A percentile compares a stretch with the other conserved stretches of the same genome.
These are phyloP conservation scores for Tylopilus subfusipes DNA, from an alignment of 768 basidiomycete genomes.

Conservation along the genomic window DNA sequence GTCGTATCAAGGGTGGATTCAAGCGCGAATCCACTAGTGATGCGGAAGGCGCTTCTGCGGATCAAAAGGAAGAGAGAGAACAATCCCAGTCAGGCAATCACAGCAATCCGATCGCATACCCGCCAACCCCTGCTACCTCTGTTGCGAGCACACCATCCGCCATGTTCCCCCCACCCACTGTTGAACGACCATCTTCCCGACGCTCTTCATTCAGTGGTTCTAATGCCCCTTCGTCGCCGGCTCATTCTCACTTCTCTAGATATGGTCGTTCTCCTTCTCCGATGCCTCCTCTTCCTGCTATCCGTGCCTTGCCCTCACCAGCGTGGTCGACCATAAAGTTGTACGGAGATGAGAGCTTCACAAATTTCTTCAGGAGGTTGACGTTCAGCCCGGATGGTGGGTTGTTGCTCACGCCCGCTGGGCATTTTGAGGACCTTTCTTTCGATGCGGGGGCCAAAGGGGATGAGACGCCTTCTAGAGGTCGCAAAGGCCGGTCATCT, in stretches of 20 bases:
- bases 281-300: slow-evolving; percentile 91
- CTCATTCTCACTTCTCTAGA: slow-evolving; percentile 49
- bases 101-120: slow-evolving; percentile 32
- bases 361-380: slow-evolving; percentile 92
- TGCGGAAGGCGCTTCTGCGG: slow-evolving; percentile 61
- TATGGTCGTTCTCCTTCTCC: slow-evolving; percentile 85
- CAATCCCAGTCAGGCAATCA: slow-evolving; percentile 28
- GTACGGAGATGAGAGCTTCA: slow-evolving; percentile 93
- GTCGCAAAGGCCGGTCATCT: slow-evolving; percentile 54
- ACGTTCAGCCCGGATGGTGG: slow-evolving; percentile 95
- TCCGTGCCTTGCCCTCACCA: slow-evolving; percentile 63
- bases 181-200: slow-evolving; percentile 61
- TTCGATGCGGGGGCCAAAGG: slow-evolving; percentile 36
- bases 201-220: slow-evolving; percentile 72
- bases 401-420: slow-evolving; percentile 90
- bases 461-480: slow-evolving; percentile 47
- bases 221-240: slow-evolving; percentile 73
- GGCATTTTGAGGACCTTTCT: slow-evolving; percentile 93
- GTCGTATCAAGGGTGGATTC: slow-evolving; percentile 52
- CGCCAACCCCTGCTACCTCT: slow-evolving; percentile 64
- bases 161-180: slow-evolving; percentile 41
- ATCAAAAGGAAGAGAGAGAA: slow-evolving; percentile 46
- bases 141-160: slow-evolving; percentile 64
- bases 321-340: slow-evolving; percentile 72
- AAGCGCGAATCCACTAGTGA: slow-evolving; percentile 80